Percentiles rank a stretch among this genome's conserved stretches.
These are phyloP conservation scores for Schizochytrium sp. DNA, from an alignment of 108 stramenopile species.

Conservation along the genomic window DNA sequence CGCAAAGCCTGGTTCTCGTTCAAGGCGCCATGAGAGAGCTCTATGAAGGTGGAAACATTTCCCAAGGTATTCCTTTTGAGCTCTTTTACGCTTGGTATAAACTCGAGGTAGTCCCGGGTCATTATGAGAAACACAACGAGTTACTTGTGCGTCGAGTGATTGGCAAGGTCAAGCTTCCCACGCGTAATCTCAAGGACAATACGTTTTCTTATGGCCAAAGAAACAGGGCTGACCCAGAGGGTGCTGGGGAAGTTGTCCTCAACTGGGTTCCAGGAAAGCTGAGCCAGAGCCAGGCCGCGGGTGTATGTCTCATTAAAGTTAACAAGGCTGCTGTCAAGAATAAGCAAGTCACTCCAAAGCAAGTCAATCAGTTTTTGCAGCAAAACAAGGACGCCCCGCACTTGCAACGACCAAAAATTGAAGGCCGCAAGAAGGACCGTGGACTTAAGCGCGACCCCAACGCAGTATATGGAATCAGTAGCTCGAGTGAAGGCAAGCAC, in stretches of 20 bases:
- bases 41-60: conserved; percentile 42
- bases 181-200: conserved; percentile 26
- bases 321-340: conserved; percentile 55
- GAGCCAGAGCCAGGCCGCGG: conserved; percentile 40
- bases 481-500: not conserved
- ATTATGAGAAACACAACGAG: conserved; percentile 58
- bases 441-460: conserved; percentile 8
- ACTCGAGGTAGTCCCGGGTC: conserved; percentile 9
- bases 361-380: conserved; percentile 50
- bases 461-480: not conserved
- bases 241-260: conserved; percentile 54
- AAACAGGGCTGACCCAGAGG: conserved; percentile 33
- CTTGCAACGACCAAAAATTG: conserved; percentile 27
- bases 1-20: conserved; percentile 24
- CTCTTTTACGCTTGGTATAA: conserved; percentile 42
- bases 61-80: conserved; percentile 50
- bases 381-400: conserved; percentile 44
- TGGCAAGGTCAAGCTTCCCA: conserved; percentile 61
- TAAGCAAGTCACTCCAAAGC: conserved; percentile 35
- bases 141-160: conserved; percentile 50
- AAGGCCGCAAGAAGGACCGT: conserved; percentile 50
- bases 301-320: conserved; percentile 47
- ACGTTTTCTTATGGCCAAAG: conserved; percentile 17
- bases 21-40: conserved; percentile 35
- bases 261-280: conserved; percentile 40